phyloP scores from a whole-genome alignment of 805 yeast genomes.

The Starmerella vitae region DNA sequence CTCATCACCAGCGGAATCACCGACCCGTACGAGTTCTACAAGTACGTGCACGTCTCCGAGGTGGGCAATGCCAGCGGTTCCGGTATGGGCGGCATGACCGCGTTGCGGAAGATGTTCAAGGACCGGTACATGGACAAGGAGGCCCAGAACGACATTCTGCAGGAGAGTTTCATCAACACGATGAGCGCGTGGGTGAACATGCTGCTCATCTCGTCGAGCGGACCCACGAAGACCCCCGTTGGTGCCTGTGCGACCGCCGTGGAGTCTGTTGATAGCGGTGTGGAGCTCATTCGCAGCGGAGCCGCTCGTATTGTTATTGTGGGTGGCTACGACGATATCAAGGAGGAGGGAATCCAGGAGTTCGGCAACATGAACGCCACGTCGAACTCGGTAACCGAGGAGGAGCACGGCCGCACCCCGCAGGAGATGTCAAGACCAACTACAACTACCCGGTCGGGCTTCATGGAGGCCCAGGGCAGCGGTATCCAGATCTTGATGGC shows the following conservation, averaged over 20 bases:
- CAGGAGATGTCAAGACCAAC: slow-evolving; percentile 98
- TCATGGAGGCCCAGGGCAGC: slow-evolving; percentile 99
- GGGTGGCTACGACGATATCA: slow-evolving; percentile 99
- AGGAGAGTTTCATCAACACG: slow-evolving; percentile 96
- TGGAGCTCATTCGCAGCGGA: slow-evolving; percentile 82
- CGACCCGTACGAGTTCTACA: slow-evolving; percentile 96
- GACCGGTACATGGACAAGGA: slow-evolving; percentile 88
- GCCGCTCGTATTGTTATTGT: slow-evolving; percentile 93
- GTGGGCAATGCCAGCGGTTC: slow-evolving; percentile 99
- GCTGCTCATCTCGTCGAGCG: slow-evolving; percentile 91
- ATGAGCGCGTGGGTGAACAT: slow-evolving; percentile 99
- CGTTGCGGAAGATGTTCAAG: slow-evolving; percentile 94
- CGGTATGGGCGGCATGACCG: slow-evolving; percentile 99
- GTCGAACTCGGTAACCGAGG: slow-evolving; percentile 74
- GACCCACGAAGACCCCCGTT: slow-evolving; percentile 98
- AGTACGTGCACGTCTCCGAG: slow-evolving; percentile 95
- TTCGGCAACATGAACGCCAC: slow-evolving; percentile 99
- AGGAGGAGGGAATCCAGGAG: slow-evolving; percentile 96
- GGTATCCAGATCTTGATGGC: slow-evolving; percentile 96
- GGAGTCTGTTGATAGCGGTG: slow-evolving; percentile 92
- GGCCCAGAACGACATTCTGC: slow-evolving; percentile 92
- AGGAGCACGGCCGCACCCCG: slow-evolving; percentile 94
- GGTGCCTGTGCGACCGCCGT: slow-evolving; percentile 99
- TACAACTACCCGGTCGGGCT: slow-evolving; percentile 89
- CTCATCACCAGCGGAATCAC: slow-evolving; percentile 87